phyloP scores from a whole-genome alignment of 2,329 filamentous ascomycete genomes.

The Diaporthe vaccinii region DNA sequence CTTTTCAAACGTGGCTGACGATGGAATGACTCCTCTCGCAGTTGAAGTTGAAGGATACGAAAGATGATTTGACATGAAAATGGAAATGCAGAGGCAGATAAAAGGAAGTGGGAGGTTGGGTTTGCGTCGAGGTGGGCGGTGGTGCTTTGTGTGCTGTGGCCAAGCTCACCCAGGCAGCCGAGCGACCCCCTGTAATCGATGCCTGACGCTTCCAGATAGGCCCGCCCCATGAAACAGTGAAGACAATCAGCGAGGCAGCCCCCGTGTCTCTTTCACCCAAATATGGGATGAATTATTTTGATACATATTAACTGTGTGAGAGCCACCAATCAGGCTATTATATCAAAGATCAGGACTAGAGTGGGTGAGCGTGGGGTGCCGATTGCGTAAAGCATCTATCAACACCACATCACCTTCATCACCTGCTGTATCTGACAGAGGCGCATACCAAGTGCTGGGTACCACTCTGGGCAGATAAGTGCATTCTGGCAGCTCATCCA shows the following conservation, averaged over 20 bases:
- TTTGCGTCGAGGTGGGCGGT: background rate
- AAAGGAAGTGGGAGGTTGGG: slow-evolving; percentile 28
- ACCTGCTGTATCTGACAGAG: background rate
- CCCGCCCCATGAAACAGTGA: slow-evolving; percentile 3
- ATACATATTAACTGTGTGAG: background rate
- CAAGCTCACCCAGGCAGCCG: background rate
- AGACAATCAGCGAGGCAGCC: slow-evolving; percentile 1
- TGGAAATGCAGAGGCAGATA: background rate
- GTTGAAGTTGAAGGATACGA: background rate
- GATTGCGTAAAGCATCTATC: background rate
- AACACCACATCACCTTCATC: background rate
- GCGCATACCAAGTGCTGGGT: background rate
- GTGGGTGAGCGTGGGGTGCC: background rate
- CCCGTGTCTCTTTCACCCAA: background rate
- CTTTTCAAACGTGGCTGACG: background rate
- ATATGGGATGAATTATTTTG: background rate
- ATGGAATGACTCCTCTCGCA: background rate
- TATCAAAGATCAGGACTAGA: background rate
- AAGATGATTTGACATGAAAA: background rate
- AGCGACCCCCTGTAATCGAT: background rate
- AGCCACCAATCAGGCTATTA: background rate
- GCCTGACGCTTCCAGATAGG: slow-evolving; percentile 13
- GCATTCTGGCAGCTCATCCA: background rate
- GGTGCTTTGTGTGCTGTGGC: background rate
- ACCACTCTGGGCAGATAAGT: background rate